phyloP scores from a whole-genome alignment of 805 yeast genomes.

The Myxozyma melibiosi region DNA sequence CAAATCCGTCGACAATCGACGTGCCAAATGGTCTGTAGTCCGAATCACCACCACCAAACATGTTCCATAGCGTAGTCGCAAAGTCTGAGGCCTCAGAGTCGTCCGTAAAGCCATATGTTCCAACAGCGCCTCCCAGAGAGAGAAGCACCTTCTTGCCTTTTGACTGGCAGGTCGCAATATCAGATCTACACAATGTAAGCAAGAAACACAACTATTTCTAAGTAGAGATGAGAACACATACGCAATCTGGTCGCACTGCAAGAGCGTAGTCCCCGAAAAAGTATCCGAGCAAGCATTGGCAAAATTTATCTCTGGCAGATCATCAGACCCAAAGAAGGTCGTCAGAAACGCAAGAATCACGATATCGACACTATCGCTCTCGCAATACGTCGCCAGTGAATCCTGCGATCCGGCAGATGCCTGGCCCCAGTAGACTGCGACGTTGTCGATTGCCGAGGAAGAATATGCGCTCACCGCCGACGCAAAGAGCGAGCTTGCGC shows the following conservation, averaged over 20 bases:
- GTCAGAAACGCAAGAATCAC: constrained; percentile 63
- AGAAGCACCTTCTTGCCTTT: constrained; percentile 76
- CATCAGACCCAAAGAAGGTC: constrained; percentile 46
- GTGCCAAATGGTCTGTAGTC: constrained; percentile 62
- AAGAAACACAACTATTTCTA: not conserved
- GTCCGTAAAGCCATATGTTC: constrained; percentile 55
- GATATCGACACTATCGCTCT: constrained; percentile 44
- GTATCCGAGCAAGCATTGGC: constrained; percentile 53
- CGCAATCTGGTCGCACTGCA: constrained; percentile 54
- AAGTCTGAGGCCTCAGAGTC: constrained; percentile 60
- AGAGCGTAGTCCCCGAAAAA: constrained; percentile 45
- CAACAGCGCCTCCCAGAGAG: constrained; percentile 76
- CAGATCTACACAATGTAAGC: constrained; percentile 2
- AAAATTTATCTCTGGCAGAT: constrained; percentile 52
- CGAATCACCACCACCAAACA: constrained; percentile 56
- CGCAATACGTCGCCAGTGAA: constrained; percentile 58
- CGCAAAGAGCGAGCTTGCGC: not conserved
- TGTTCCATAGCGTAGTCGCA: constrained; percentile 57
- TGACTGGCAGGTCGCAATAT: constrained; percentile 62
- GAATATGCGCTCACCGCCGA: not conserved
- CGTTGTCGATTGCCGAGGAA: constrained; percentile 43
- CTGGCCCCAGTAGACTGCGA: constrained; percentile 88
- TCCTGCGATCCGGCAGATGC: constrained; percentile 61
- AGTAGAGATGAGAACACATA: constrained; percentile 29
- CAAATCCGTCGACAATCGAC: constrained; percentile 81